Percentiles rank a stretch among this genome's conserved stretches.
phyloP scores from a whole-genome alignment of 2,329 filamentous ascomycete genomes.

The Capronia epimyces region DNA sequence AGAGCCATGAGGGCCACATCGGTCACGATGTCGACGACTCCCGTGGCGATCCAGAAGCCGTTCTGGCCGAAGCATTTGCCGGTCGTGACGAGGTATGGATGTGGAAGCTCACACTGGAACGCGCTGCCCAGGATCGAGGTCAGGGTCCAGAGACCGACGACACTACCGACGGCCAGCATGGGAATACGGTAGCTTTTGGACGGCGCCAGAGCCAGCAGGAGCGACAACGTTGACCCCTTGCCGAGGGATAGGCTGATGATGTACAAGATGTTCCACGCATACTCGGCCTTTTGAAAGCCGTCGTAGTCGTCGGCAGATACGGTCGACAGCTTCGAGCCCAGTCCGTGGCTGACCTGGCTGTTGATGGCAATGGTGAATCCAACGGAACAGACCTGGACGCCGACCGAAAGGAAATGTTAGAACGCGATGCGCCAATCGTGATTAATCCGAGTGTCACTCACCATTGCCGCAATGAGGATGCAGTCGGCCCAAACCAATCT shows the following conservation, averaged over 20 bases:
- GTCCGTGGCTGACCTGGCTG: constrained; percentile 22
- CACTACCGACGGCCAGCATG: constrained; percentile 15
- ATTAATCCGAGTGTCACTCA: constrained; percentile 5
- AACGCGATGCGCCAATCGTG: background rate
- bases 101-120: constrained; percentile 26
- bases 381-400: constrained; percentile 8
- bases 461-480: constrained; percentile 22
- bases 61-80: constrained; percentile 24
- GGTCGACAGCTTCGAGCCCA: constrained; percentile 20
- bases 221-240: constrained; percentile 12
- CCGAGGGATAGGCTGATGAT: constrained; percentile 9
- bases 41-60: constrained; percentile 24
- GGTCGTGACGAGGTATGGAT: constrained; percentile 15
- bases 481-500: constrained; percentile 23
- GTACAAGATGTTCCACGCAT: constrained; percentile 27
- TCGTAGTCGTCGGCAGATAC: constrained; percentile 5
- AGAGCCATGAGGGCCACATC: constrained; percentile 26
- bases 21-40: constrained; percentile 22
- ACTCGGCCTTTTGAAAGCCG: constrained; percentile 23
- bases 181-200: constrained; percentile 14
- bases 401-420: background rate
- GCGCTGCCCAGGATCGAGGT: constrained; percentile 21
- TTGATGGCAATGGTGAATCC: constrained; percentile 26
- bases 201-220: constrained; percentile 13
- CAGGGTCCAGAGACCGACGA: constrained; percentile 22